These are phyloP conservation scores for Saccharomyces hybrid DNA, from an alignment of 1,139 yeast species.

Conservation along the genomic window DNA sequence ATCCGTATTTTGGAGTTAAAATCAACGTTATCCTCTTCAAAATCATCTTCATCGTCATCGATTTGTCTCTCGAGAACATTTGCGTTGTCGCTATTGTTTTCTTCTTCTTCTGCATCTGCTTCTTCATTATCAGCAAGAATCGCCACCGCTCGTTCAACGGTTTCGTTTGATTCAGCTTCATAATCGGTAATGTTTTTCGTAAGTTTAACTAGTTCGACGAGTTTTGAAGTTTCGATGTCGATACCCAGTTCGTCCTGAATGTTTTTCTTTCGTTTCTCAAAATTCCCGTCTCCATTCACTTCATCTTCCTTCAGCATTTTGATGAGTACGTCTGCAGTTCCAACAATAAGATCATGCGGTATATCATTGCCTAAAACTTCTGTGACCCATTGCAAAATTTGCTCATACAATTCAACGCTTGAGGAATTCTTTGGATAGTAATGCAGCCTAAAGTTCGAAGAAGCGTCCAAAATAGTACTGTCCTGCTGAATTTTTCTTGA, in stretches of 20 bases:
- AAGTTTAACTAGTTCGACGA: constrained; percentile 47
- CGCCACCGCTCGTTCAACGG: constrained; percentile 21
- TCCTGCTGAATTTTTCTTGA: constrained; percentile 3
- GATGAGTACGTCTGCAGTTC: constrained; percentile 59
- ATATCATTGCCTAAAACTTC: constrained; percentile 45
- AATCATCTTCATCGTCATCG: constrained; percentile 22
- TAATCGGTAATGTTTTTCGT: constrained; percentile 49
- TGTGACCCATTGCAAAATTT: constrained; percentile 45
- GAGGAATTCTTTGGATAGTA: constrained; percentile 47
- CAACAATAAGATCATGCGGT: constrained; percentile 46
- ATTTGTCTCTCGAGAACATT: constrained; percentile 28
- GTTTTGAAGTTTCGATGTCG: constrained; percentile 34
- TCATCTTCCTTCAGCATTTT: constrained; percentile 43
- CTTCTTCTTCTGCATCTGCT: constrained; percentile 33
- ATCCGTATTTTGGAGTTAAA: background rate
- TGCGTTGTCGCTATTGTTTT: constrained; percentile 16
- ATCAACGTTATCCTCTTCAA: constrained; percentile 4
- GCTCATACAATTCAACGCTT: constrained; percentile 39
- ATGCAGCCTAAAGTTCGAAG: constrained; percentile 35
- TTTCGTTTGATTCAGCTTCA: constrained; percentile 20
- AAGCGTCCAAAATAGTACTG: constrained; percentile 31
- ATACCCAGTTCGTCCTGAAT: constrained; percentile 45
- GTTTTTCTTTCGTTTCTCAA: constrained; percentile 31
- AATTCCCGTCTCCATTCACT: constrained; percentile 36
- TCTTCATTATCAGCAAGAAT: constrained; percentile 27